Base-by-base conservation (phyloP, 1,139 yeast species). In the Yamadazyma blattariae region DNA sequence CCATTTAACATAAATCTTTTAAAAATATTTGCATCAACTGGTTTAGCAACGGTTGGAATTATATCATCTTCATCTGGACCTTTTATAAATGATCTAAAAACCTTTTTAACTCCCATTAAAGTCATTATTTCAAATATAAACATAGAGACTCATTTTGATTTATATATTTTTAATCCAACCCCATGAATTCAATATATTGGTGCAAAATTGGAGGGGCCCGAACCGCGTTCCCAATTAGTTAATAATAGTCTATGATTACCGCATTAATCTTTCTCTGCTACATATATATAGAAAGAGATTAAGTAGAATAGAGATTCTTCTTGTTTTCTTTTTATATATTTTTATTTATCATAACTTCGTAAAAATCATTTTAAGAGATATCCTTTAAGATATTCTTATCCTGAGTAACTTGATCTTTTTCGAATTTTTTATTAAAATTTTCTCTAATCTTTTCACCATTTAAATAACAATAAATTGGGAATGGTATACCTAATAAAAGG, bases 1-100 rank as follows among this genome's bases (percentile, higher is more conserved):
- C 88, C 89, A 62, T 78, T 80, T 41, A 85, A 64, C 1, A 79
- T 72, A 50, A 80, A 78, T 38, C 77, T 55, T 28, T 72, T 74
- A 35, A 69, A 49, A 32, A 64, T 59, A 43, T 57, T 57, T 29
- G 42, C 22, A 10, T 52, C 39, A 27, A 55, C 46, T n/a, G 44
- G 37, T 35, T 52, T 51, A 23, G 61, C 54, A 28, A 42, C 36
- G 18, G 59, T 48, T 5, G 67, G 67, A 30, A 52, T 45, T 5
- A 24, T 32, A 31, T 46, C 44, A 23, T 37, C 40, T 30, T 53
- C 58, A 15, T 47, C 56, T 48, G 41, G 47, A 29, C 52, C 56
- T 33, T 53, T 53, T 36, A 53, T 53, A 27, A 51, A 48, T 8
- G 58, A 53, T 29, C 39, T 42, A 34, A 33, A 45, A 8, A 38